Evolutionary conservation across 345 rosid genomes (phyloP), one percentile per base, ranked within the genome.

Genomic region (Sisymbrium altissimum): DNA sequence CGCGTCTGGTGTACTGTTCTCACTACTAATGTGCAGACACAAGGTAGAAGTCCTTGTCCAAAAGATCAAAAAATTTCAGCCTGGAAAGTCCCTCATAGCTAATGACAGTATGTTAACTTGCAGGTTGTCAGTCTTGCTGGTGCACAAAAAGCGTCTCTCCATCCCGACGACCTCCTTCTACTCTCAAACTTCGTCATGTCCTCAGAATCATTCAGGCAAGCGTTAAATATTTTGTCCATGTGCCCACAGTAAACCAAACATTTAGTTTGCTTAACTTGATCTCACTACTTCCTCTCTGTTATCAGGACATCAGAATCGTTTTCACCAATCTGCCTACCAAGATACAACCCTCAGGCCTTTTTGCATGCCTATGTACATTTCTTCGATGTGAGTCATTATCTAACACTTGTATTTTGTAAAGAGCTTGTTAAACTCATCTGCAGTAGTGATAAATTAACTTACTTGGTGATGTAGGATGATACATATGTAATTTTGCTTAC

Each of bases 301-400:
- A 82, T 84, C 98, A 92, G 99, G 87, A 92, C 95, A 41, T 92
- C 99, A 56, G 99, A 96, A 75, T 90, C 92, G 56, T 96, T 96
- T 77, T 96, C 96, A 14, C 99, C 99, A 74, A 96, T 92, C 80
- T 96, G 99, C 85, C 81, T 96, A 52, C 99, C 98, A 46, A 86
- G 97, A 88, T 96, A 96, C 79, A 96, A 96, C 75, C 89, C 99
- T 53, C 83, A 83, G 87, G 94, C 98, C 21, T 96, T 96, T 84
- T 78, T 96, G 70, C 89, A 96, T 82, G 96, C 98, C 38, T 92
- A 96, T 81, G 96, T 96, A 73, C 89, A 89, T 78, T 96, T 83
- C 83, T 84, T 90, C 64, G 98, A 92, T 78, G 99, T 96, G 85
- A 96, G 99, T 86, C 46, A 62, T 67, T 4, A 60, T 32, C 66